Base-by-base conservation (phyloP, 2,329 filamentous ascomycete genomes). In the Coniochaeta hoffmannii region DNA sequence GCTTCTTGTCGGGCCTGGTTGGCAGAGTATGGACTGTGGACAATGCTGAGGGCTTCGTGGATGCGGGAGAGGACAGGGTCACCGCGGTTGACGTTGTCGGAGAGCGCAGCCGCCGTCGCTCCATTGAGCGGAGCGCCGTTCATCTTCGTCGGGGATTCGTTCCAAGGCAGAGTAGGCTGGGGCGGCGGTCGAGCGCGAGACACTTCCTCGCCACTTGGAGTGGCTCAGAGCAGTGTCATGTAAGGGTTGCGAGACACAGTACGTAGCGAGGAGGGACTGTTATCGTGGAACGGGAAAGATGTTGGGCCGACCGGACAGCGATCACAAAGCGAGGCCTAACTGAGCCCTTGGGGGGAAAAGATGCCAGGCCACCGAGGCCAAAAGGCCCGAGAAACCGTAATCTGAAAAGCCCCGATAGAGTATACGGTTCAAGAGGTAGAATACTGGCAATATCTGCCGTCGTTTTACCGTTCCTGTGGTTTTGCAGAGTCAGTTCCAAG, bases 1-100 rank as follows among this genome's bases (percentile, higher is more conserved):
- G 94, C 94, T 69, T 94, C 82, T 68, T 88, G 82, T 60, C 94
- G 89, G 54, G 87, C 79, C 60, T 89, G 81, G 71, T 97, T 97
- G 61, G 85, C 80, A 38, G 92, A 93, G 58, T 84, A 81, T 11
- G 92, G 83, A 66, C 83, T 87, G 75, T 97, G 93, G 58, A 97
- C 89, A 63, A 95, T 82, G 64, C 94, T 84, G 62, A 99, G 84
- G 38, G 94, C 94, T 65, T 89, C 82, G 66, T 90, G 83, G 61
- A 97, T 94, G 67, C 82, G 83, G 53, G 81, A 74, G 53, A 90
- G 77, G 53, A 81, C 68, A 41, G 41, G 56, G 50, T 59, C 59
- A 52, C 56, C 62, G 50, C 32, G 22, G 30, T 26, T 38, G 11
- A 34, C 49, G n/a, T 32, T n/a, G 28, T 14, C n/a, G 30, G 49